These are phyloP conservation scores for Puccinia coronata DNA, from an alignment of 1,284 basidiomycete species.

Conservation along the genomic window DNA sequence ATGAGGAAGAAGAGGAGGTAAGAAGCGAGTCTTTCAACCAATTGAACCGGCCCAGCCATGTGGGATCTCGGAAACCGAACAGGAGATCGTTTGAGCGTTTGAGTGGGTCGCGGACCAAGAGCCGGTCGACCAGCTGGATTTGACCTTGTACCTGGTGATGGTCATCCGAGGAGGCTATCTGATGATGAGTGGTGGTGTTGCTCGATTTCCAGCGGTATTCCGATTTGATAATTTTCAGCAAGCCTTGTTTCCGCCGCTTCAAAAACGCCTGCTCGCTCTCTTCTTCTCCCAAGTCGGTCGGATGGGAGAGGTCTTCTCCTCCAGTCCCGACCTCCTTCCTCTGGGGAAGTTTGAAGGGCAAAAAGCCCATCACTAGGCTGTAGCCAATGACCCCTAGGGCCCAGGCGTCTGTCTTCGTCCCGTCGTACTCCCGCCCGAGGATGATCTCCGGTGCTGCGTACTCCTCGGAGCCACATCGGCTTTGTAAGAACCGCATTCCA, in stretches of 20 bases:
- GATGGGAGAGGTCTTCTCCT: neutral
- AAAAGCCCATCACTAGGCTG: conserved; percentile 68
- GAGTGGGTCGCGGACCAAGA: conserved; percentile 14
- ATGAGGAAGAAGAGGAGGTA: neutral
- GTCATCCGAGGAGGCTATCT: neutral
- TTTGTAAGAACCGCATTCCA: conserved; percentile 70
- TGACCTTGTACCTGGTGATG: conserved; percentile 4
- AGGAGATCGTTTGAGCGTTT: conserved; percentile 23
- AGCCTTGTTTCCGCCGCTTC: neutral
- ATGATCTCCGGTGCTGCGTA: conserved; percentile 91
- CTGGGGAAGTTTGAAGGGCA: conserved; percentile 59
- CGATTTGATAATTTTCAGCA: conserved; percentile 21
- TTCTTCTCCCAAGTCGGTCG: neutral
- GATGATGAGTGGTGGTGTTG: neutral
- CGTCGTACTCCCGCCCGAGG: conserved; percentile 75
- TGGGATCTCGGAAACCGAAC: conserved; percentile 14
- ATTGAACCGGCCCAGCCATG: conserved; percentile 16
- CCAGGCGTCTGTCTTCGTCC: conserved; percentile 84
- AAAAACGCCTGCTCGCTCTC: conserved; percentile 8
- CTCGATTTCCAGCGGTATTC: conserved; percentile 20
- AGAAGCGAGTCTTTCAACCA: conserved; percentile 21
- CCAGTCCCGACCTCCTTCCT: neutral
- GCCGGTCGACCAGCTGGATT: conserved; percentile 16
- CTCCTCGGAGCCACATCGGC: conserved; percentile 84
- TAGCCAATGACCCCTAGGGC: conserved; percentile 81